Evolutionary conservation across 345 rosid genomes (phyloP), one percentile per base, ranked within the genome.

Genomic region (Citrus sinensis): DNA sequence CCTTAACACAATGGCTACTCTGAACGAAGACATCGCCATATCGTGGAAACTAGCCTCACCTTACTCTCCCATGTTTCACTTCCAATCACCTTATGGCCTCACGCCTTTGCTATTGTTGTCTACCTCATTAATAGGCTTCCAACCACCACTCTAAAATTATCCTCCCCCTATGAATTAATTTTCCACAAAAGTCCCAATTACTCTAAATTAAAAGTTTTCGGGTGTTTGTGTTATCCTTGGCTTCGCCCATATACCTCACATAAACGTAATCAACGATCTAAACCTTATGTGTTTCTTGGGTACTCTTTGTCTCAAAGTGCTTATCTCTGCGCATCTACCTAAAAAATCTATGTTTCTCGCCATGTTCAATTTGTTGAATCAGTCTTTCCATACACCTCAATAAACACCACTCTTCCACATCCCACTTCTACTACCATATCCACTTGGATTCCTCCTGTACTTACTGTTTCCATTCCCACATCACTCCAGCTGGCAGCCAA

Each of bases 241-340:
- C 37, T 62, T 10, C 7, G 35, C 7, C 66, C 37, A 11, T 62
- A 27, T 34, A 1, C 19, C 2, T 3, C 20, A 3, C 66, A 62
- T 16, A 62, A 62, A 62, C 7, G 29, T 2, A 11, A 11, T 5
- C 7, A 1, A 24, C 6, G 19, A 9, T 62, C 70, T 39, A 37
- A 0, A 7, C 51, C 39, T 0, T 70, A 70, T 11, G 3, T 24
- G 10, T 25, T 56, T 13, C 9, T 78, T 8, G 69, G 70, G 1
- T 39, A 78, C 24, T 37, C 42, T 37, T 20, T 61, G 4, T 8
- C 56, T 40, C 75, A 78, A 40, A 78, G 75, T 55, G 70, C 75
- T 1, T 78, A 78, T 3, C 16, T 30, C 0, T 70, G 34, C 5
- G 2, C 35, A 37, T 37, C 39, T 37, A 37, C 39, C 39, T 37